Base-by-base conservation (phyloP, 495 filamentous ascomycete genomes). In the Staphylotrichum longicolle region DNA sequence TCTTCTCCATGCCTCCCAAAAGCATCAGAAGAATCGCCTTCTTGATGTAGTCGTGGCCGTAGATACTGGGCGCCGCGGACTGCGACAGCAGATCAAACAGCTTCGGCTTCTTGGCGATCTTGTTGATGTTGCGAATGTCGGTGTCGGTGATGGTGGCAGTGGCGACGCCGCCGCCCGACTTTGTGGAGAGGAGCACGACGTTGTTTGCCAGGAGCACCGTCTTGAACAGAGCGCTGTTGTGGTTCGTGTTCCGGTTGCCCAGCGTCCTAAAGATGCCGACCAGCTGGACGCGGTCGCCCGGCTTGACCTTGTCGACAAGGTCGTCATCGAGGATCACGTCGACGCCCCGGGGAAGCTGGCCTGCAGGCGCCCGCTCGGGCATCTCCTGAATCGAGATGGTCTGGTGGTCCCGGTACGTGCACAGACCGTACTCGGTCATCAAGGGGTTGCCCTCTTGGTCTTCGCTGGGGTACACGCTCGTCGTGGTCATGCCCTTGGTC, bases 351-450 rank as follows among this genome's bases (percentile, higher is more conserved):
- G 94, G 94, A 66, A 99, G 83, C 79, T 98, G 94, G 50, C 94
- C 94, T 56, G 94, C 93, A 34, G 94, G 94, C 32, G 94, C 94
- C 68, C 94, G 82, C 72, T 99, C 94, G 12, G 94, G 94, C 94
- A 99, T 99, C 81, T 99, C 94, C 80, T 99, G 94, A 68, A 99
- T 96, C 1, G 94, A 98, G 51, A 99, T 91, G 15, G 91, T 93
- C 71, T 99, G 94, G 73, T 99, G 95, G 72, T 99, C 94, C 71
- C 93, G 84, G 72, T 97, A 99, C 20, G 88, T 94, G 72, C 87
- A 94, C 74, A 95, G 91, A 8, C 94, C 94, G 74, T 96, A 98
- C 70, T 99, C 95, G 44, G 95, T 98, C 65, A 89, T 86, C 14
- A 99, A 82, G 71, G 83, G 83, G 57, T 86, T 87, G 39, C 84